Base-by-base conservation (phyloP, 2,329 filamentous ascomycete species). In the Fusarium sp. region DNA sequence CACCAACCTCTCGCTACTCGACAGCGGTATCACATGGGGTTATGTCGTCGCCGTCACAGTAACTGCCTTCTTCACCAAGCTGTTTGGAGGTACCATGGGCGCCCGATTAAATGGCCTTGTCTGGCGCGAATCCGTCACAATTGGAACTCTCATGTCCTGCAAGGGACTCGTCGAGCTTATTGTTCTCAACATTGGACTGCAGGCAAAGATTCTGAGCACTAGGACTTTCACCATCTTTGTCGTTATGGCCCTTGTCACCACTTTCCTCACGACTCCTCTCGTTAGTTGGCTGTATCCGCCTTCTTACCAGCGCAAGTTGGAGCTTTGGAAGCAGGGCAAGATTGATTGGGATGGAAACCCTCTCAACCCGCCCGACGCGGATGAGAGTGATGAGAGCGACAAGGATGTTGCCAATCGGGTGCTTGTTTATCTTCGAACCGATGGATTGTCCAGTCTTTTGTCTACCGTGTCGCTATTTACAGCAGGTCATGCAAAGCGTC, bases 141-240 rank as follows among this genome's bases (percentile, higher is more conserved):
- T 98, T 74, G 95, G 95, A 14, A 90, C 92, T 22, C 83, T 98
- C 79, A 98, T 98, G 95, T 96, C 94, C 82, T 98, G 95, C 83
- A 98, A 98, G 82, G 96, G 95, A 77, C 86, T 98, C 10, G 95
- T 98, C 0, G 95, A 98, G 82, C 85, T 98, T 64, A 98, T 98
- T 81, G 95, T 98, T 18, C 82, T 70, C 18, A 70, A 66, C 34
- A 64, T 69, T 47, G 70, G 70, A 3, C 50, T 70, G 2, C 70
- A 72, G 42, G 70, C 47, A 31, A 64, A 61, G 45, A 58, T 62
- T 6, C 61, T 72, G 24, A 72, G 70, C 56, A 59, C n/a, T 20
- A 88, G 87, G 89, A 96, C 94, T 0, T 97, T 97, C 79, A 97
- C 94, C 61, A 96, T 97, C 65, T 97, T 97, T 76, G 94, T 97